Evolutionary conservation across 768 basidiomycete species (phyloP).

Genomic region (Boletus subparvulus): DNA sequence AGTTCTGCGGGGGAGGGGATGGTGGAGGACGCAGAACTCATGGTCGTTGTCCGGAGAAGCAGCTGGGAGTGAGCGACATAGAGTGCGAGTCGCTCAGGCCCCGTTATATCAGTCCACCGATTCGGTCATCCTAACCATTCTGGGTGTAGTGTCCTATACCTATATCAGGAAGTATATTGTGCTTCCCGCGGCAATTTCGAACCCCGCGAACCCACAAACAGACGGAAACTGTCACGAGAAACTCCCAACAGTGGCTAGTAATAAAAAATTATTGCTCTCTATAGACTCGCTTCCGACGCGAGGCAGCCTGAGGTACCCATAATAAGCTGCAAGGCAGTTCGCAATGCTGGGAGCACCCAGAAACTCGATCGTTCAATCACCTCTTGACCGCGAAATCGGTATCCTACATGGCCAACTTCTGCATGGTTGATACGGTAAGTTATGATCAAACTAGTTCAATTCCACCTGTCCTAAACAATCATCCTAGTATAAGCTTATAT

Average conservation of each 20-base stretch:
- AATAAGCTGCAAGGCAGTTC: no score
- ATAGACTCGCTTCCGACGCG: no score
- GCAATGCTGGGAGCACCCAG: no score
- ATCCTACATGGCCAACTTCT: background rate
- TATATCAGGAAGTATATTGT: no score
- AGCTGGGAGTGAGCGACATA: background rate
- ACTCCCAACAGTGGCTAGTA: no score
- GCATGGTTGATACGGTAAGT: background rate
- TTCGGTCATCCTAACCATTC: background rate
- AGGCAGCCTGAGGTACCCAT: no score
- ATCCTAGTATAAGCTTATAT: background rate
- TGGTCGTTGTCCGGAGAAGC: slow-evolving; percentile 2
- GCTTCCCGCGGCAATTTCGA: background rate
- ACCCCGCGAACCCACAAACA: background rate
- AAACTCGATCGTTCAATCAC: no score
- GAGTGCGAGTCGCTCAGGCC: background rate
- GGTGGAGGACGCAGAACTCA: slow-evolving; percentile 12
- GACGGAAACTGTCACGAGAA: no score
- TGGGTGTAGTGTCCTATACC: background rate
- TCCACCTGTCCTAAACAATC: background rate
- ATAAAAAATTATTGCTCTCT: no score
- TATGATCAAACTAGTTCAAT: background rate
- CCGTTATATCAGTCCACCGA: slow-evolving; percentile 10
- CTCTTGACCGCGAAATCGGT: no score
- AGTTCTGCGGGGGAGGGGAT: slow-evolving; percentile 19